phyloP scores from a whole-genome alignment of 2,329 filamentous ascomycete genomes.

The Cladosporium sp. region DNA sequence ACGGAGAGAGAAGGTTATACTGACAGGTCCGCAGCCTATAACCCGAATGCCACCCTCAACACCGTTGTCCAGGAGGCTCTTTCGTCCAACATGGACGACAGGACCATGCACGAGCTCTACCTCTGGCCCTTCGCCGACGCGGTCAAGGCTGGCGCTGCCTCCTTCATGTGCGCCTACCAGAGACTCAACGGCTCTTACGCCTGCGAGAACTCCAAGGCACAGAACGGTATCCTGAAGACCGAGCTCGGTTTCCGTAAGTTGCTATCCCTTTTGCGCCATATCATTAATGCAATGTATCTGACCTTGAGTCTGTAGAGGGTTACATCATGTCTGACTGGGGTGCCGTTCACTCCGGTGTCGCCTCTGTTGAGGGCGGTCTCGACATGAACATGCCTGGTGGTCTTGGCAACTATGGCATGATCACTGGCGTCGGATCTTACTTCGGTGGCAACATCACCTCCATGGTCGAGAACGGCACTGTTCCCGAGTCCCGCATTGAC shows the following conservation, averaged over 20 bases:
- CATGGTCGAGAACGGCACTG: slow-evolving; percentile 56
- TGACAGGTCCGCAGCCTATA: background rate
- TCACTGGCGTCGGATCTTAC: slow-evolving; percentile 23
- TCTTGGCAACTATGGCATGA: slow-evolving; percentile 25
- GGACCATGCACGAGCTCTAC: slow-evolving; percentile 30
- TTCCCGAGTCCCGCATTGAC: slow-evolving; percentile 55
- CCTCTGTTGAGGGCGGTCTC: slow-evolving; percentile 59
- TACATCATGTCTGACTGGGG: slow-evolving; percentile 67
- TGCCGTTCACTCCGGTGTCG: slow-evolving; percentile 60
- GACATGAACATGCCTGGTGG: slow-evolving; percentile 53
- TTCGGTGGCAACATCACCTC: slow-evolving; percentile 32
- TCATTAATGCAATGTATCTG: slow-evolving; percentile 29
- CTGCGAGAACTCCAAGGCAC: slow-evolving; percentile 61
- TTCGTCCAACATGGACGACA: slow-evolving; percentile 33
- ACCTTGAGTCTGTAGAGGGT: slow-evolving; percentile 48
- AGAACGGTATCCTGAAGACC: slow-evolving; percentile 69
- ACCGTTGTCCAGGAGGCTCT: slow-evolving; percentile 36
- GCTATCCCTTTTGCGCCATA: background rate
- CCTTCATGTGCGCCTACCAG: slow-evolving; percentile 36
- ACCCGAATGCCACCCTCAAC: slow-evolving; percentile 12
- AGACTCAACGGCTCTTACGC: slow-evolving; percentile 65
- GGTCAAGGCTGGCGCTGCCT: slow-evolving; percentile 24
- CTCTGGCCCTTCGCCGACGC: slow-evolving; percentile 29
- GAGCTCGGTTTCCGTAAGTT: slow-evolving; percentile 65
- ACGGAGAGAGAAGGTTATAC: background rate